Percentiles rank a stretch among this genome's conserved stretches.
Conservation (phyloP, 768 basidiomycete species). For the Boletus vermiculosoides region DNA sequence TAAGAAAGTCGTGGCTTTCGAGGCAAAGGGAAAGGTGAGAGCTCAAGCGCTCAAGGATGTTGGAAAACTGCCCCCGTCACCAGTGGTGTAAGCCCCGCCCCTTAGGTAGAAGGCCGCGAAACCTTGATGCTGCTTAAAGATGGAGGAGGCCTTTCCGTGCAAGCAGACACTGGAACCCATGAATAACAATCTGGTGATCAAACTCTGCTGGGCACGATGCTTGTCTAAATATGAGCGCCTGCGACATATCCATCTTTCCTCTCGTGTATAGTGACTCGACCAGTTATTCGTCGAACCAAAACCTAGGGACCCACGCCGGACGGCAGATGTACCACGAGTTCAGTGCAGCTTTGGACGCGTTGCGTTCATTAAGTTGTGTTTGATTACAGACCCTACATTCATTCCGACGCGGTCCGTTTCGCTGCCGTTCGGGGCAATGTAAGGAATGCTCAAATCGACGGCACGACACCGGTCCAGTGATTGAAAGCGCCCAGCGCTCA, state of each 20-base stretch:
- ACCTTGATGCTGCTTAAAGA: constrained; percentile 29
- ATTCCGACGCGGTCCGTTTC: neutral
- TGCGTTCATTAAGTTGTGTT: neutral
- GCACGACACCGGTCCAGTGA: neutral
- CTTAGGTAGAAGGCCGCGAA: constrained; percentile 31
- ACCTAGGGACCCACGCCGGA: neutral
- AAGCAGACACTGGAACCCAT: neutral
- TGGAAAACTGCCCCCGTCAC: neutral
- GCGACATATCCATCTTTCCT: neutral
- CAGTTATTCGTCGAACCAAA: neutral
- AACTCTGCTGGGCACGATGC: neutral
- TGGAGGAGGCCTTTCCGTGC: constrained; percentile 20
- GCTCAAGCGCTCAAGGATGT: neutral
- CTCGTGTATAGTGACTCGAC: neutral
- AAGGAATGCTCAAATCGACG: too few relatives aligned
- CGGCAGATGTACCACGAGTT: neutral
- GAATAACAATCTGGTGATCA: neutral
- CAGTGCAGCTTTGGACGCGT: neutral
- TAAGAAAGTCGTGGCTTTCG: neutral
- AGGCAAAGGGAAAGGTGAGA: constrained; percentile 1
- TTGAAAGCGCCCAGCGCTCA: neutral
- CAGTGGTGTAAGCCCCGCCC: constrained; percentile 12
- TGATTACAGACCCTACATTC: neutral
- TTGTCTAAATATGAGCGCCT: neutral
- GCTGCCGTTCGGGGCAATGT: neutral